Percentiles rank a stretch among this genome's conserved stretches.
These are phyloP conservation scores for Davidsoniella australis DNA, from an alignment of 2,329 filamentous ascomycete species.

Conservation along the genomic window DNA sequence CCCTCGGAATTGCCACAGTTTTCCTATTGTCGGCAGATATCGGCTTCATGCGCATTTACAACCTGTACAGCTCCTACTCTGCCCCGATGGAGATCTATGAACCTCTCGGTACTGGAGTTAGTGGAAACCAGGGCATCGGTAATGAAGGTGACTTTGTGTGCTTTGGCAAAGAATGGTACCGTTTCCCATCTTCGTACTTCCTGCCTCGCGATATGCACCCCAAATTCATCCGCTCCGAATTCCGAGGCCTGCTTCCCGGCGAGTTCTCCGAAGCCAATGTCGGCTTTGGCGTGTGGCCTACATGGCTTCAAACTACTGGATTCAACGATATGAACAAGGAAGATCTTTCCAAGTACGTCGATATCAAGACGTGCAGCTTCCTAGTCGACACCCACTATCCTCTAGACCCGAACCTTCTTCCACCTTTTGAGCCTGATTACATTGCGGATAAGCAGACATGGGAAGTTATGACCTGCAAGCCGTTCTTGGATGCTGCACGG, in stretches of 20 bases:
- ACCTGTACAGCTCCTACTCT: slow-evolving; percentile 64
- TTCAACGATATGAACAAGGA: slow-evolving; percentile 89
- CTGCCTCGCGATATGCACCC: slow-evolving; percentile 67
- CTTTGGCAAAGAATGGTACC: slow-evolving; percentile 95
- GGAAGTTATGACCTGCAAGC: slow-evolving; percentile 58
- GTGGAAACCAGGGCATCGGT: slow-evolving; percentile 33
- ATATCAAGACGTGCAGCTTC: slow-evolving; percentile 61
- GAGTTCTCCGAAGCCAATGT: slow-evolving; percentile 63
- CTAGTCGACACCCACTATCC: slow-evolving; percentile 77
- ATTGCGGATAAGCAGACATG: slow-evolving; percentile 56
- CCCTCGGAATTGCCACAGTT: slow-evolving; percentile 41
- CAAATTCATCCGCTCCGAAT: slow-evolving; percentile 84
- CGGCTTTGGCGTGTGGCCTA: slow-evolving; percentile 57
- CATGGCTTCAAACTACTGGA: slow-evolving; percentile 62
- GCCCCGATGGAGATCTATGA: slow-evolving; percentile 60
- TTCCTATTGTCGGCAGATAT: slow-evolving; percentile 48
- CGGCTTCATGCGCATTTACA: slow-evolving; percentile 55
- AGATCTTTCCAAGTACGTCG: slow-evolving; percentile 71
- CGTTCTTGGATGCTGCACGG: slow-evolving; percentile 62
- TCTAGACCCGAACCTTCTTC: slow-evolving; percentile 22
- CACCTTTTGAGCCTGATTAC: slow-evolving; percentile 55
- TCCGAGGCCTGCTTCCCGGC: slow-evolving; percentile 73
- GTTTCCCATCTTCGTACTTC: slow-evolving; percentile 86
- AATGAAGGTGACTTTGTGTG: slow-evolving; percentile 56
- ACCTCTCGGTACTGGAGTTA: slow-evolving; percentile 40